Evolutionary conservation across 768 basidiomycete genomes (phyloP).

Genomic region (Exidia glandulosa): DNA sequence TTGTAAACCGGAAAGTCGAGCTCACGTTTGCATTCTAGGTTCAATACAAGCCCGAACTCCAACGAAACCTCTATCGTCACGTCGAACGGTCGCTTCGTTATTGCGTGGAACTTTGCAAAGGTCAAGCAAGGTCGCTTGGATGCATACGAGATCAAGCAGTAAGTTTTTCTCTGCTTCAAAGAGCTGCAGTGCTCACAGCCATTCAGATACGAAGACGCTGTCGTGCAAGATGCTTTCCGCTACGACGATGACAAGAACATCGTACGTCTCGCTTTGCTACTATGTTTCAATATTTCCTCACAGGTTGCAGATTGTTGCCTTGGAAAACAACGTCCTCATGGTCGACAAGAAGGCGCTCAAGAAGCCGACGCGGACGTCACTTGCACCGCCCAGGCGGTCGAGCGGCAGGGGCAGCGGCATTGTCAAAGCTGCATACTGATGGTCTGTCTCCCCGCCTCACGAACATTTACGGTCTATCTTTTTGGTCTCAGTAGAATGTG

Average conservation of each 20-base stretch:
- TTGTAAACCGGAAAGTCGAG: neutral
- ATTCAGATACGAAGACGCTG: conserved; percentile 70
- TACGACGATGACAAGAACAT: conserved; percentile 97
- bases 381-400: conserved; percentile 13
- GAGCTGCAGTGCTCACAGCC: neutral
- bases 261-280: conserved; percentile 38
- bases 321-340: conserved; percentile 87
- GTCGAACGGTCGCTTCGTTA: conserved; percentile 80
- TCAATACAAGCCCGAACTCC: conserved; percentile 81
- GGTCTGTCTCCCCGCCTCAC: neutral
- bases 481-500: neutral
- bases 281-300: neutral
- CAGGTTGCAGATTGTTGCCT: conserved; percentile 71
- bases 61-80: conserved; percentile 94
- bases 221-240: conserved; percentile 96
- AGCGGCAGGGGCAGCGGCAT: conserved; percentile 13
- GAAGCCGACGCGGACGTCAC: conserved; percentile 56
- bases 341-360: conserved; percentile 89
- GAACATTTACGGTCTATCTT: neutral
- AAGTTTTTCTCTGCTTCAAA: conserved; percentile 7
- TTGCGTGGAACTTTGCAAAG: conserved; percentile 96
- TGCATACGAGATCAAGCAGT: conserved; percentile 91
- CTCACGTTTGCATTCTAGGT: conserved; percentile 37
- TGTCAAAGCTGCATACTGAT: conserved; percentile 17
- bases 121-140: conserved; percentile 87